A percentile compares a stretch with the other conserved stretches of the same genome.
These are phyloP conservation scores for Kwoniella newhampshirensis DNA, from an alignment of 768 basidiomycete species.

Conservation along the genomic window DNA sequence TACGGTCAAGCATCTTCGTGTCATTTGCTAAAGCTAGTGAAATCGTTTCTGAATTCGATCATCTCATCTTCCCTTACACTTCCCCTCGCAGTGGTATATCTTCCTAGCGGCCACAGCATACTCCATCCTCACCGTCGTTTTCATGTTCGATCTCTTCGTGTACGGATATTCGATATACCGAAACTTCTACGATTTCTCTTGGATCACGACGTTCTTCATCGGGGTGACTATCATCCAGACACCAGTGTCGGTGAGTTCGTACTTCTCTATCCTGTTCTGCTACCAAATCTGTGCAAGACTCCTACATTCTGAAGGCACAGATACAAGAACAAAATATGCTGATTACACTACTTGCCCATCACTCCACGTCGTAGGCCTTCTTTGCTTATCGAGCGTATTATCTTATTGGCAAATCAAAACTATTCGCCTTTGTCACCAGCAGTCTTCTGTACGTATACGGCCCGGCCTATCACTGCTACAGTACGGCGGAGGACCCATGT, in stretches of 20 bases:
- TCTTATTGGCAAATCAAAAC: not conserved
- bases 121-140: constrained; percentile 4
- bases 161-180: constrained; percentile 11
- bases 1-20: too few relatives aligned
- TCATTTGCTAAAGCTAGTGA: too few relatives aligned
- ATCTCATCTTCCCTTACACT: not conserved
- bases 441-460: constrained; percentile 1
- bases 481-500: too few relatives aligned
- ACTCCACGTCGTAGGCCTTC: constrained; percentile 1
- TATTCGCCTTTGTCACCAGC: not conserved
- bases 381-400: constrained; percentile 15
- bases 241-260: constrained; percentile 9
- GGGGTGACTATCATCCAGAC: not conserved
- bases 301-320: not conserved
- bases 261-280: too few relatives aligned
- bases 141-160: constrained; percentile 17
- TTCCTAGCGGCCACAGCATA: not conserved
- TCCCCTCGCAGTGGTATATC: constrained; percentile 6
- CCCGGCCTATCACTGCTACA: not conserved
- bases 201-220: constrained; percentile 10
- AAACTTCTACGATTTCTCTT: constrained; percentile 11
- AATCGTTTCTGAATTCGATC: too few relatives aligned
- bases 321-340: too few relatives aligned
- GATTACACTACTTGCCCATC: too few relatives aligned
- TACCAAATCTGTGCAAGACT: not conserved